These are phyloP conservation scores for Annona squamosa DNA, from an alignment of 164 flowering plant species.

Conservation along the genomic window DNA sequence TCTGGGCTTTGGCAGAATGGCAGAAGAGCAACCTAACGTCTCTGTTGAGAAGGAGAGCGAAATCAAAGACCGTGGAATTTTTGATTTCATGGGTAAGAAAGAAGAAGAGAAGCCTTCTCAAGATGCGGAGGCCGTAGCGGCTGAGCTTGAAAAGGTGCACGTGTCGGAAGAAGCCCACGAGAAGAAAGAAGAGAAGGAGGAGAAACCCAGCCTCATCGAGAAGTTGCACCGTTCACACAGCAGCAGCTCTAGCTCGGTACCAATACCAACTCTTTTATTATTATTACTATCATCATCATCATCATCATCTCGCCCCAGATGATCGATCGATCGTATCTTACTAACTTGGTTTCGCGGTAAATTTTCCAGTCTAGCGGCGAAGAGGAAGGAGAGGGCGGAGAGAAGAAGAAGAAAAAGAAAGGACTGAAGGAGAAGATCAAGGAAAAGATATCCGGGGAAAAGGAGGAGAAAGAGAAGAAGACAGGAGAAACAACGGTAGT, in stretches of 20 bases:
- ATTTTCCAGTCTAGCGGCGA: slow-evolving; percentile 58
- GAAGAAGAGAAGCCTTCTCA: background rate
- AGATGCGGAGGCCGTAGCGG: background rate
- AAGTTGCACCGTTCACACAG: background rate
- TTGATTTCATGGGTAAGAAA: background rate
- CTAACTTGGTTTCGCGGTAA: no score
- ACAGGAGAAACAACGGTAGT: background rate
- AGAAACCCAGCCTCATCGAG: background rate
- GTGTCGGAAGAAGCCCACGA: background rate
- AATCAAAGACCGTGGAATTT: background rate
- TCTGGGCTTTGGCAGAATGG: no score
- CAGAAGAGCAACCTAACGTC: no score
- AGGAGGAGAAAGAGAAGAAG: slow-evolving; percentile 28
- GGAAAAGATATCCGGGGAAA: slow-evolving; percentile 31
- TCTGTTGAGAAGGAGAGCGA: background rate
- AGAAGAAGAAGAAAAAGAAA: slow-evolving; percentile 60
- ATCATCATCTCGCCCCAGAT: no score
- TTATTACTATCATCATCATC: no score
- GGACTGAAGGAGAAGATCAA: slow-evolving; percentile 44
- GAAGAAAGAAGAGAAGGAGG: no score
- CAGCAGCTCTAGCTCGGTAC: background rate
- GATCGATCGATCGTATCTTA: no score
- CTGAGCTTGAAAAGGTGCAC: background rate
- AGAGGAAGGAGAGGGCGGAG: slow-evolving; percentile 45
- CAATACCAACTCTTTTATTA: no score